Base-by-base conservation (phyloP, 2,329 filamentous ascomycete genomes). In the Grosmannia clavigera region DNA sequence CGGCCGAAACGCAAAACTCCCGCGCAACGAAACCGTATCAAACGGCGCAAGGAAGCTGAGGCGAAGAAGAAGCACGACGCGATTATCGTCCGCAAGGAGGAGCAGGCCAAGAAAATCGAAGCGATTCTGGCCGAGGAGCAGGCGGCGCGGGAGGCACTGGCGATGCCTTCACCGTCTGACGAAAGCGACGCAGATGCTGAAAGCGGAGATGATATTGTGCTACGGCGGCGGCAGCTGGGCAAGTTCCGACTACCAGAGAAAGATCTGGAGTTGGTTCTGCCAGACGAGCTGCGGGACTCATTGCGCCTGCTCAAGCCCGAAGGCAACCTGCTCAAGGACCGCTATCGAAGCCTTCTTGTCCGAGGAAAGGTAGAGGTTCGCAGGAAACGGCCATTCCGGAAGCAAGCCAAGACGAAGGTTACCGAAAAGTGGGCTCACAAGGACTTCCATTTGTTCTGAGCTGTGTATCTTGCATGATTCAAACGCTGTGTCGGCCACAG, bases 341-440 rank as follows among this genome's bases (percentile, higher is more conserved):
- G 94, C 57, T 97, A 96, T 77, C 81, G 94, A 63, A 97, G 83
- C 71, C 78, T 97, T 74, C 77, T 97, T 64, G 81, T 97, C 40
- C 84, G 91, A 64, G 94, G 94, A 62, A 95, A 94, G 75, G 75
- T 99, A 63, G 94, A 99, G 78, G 82, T 83, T 57, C 81, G 94
- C 67, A 86, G 86, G 70, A 85, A 86, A 58, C 82, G 92, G 61
- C 82, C 86, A 7, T 92, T 94, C 75, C 81, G 81, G 68, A 95
- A 89, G 80, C 89, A 94, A 78, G 82, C 83, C 64, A 92, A 85
- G 79, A 85, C 78, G 66, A 90, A 88, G 72, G 74, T 85, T 58
- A 96, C 90, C 7, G 94, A 97, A 81, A 99, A 97, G 76, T 99
- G 94, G 94, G 84, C 86, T 53, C 89, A 96, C 78, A 99, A 99